Percentiles rank a stretch among this genome's conserved stretches.
These are phyloP conservation scores for Phytopythium aichiense DNA, from an alignment of 352 stramenopile species.

Conservation along the genomic window DNA sequence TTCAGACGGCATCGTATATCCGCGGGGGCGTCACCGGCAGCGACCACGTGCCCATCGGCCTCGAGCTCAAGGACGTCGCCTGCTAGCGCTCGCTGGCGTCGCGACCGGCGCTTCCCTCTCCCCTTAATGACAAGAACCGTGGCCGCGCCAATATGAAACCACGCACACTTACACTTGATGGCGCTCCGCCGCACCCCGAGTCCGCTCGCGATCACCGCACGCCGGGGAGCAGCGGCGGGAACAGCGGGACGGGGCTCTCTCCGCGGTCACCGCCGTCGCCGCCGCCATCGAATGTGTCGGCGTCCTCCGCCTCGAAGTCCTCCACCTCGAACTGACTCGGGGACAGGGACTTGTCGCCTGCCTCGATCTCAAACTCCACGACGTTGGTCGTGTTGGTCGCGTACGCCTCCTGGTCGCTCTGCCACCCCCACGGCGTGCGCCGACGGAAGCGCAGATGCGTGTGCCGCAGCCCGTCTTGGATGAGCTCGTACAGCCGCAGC, in stretches of 20 bases:
- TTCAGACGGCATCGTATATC: constrained; percentile 54
- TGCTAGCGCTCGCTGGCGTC: background rate
- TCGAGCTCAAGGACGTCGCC: constrained; percentile 38
- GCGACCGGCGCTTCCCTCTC: background rate
- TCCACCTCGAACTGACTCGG: constrained; percentile 2
- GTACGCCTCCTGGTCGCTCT: constrained; percentile 22
- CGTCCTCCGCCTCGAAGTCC: background rate
- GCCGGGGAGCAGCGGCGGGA: constrained; percentile 1
- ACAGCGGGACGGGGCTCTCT: background rate
- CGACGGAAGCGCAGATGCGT: constrained; percentile 24
- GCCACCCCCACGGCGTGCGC: constrained; percentile 25
- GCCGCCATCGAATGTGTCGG: too few species aligned
- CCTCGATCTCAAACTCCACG: constrained; percentile 61
- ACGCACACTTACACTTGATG: background rate
- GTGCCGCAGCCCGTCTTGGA: constrained; percentile 26
- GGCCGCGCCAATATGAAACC: background rate
- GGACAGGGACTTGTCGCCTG: constrained; percentile 33
- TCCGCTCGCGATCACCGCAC: background rate
- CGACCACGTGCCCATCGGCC: constrained; percentile 74
- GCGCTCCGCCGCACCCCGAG: background rate
- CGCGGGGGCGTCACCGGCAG: constrained; percentile 58
- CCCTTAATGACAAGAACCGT: background rate
- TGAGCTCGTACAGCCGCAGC: constrained; percentile 56
- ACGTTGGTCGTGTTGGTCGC: constrained; percentile 32
- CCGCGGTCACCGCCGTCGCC: background rate